A percentile compares a stretch with the other conserved stretches of the same genome.
Conservation (phyloP, 768 basidiomycete species). For the Paxillus ammoniavirescens region DNA sequence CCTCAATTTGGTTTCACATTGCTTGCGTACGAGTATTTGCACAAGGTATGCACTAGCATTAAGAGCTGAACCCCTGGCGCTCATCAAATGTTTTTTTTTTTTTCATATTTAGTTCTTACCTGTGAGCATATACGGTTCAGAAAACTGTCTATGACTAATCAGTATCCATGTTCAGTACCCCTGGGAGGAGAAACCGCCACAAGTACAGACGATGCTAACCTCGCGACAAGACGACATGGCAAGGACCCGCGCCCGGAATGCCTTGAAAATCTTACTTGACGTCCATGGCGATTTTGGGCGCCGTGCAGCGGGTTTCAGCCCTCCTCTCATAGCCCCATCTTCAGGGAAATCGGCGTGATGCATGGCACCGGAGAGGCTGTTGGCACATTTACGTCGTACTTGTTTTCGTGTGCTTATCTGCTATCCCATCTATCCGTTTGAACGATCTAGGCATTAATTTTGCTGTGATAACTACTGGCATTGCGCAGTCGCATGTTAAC, state of each 20-base stretch:
- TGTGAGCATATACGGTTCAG: conserved; percentile 17
- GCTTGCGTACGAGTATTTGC: conserved; percentile 74
- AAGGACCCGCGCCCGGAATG: conserved; percentile 89
- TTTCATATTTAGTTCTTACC: conserved; percentile 28
- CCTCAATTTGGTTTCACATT: conserved; percentile 95
- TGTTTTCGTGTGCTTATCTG: conserved; percentile 10
- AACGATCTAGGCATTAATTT: too few species aligned
- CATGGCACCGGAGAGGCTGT: not conserved
- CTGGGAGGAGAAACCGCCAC: conserved; percentile 65
- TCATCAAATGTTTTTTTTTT: not conserved
- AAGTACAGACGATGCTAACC: conserved; percentile 69
- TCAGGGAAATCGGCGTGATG: conserved; percentile 21
- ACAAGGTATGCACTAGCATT: conserved; percentile 46
- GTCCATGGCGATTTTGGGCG: conserved; percentile 88
- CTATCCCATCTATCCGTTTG: too few species aligned
- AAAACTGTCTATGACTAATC: conserved; percentile 3
- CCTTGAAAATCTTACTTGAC: conserved; percentile 87
- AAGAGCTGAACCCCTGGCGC: not conserved
- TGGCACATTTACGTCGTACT: not conserved
- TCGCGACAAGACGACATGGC: conserved; percentile 80
- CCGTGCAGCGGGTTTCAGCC: conserved; percentile 41
- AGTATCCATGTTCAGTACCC: conserved; percentile 59
- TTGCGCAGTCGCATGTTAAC: too few species aligned
- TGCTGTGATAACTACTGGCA: too few species aligned
- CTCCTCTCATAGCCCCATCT: conserved; percentile 20